A percentile compares a stretch with the other conserved stretches of the same genome.
phyloP scores from a whole-genome alignment of 192 early-diverging fungal species.

The Radiomyces spectabilis region DNA sequence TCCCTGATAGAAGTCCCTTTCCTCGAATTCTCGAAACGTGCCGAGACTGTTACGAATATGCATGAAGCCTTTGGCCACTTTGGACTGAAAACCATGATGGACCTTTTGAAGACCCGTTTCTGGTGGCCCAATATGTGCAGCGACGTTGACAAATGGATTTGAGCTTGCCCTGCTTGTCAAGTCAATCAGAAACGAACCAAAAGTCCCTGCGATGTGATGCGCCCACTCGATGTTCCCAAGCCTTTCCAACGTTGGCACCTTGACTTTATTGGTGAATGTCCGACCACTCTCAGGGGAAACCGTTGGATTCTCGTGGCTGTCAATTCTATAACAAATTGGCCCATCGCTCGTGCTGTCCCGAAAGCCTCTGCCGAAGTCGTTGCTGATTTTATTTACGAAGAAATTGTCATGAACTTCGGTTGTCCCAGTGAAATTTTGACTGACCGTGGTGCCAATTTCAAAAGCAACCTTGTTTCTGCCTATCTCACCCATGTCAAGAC shows the following conservation, averaged over 20 bases:
- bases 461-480: not conserved
- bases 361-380: constrained; percentile 7
- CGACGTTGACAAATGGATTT: not conserved
- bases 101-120: not conserved
- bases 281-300: too few species aligned
- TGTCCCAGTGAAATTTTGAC: too few species aligned
- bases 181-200: too few species aligned
- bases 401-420: too few species aligned
- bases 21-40: not conserved
- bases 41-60: not conserved
- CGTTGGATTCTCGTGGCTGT: constrained; percentile 14
- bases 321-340: constrained; percentile 25
- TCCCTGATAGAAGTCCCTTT: not conserved
- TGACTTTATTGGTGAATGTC: too few species aligned
- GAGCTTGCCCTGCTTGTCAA: not conserved
- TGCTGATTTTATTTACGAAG: too few species aligned
- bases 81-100: not conserved
- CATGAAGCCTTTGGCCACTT: not conserved
- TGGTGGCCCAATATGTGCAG: not conserved
- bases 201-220: not conserved
- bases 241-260: constrained; percentile 5
- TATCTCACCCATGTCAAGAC: constrained; percentile 17
- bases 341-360: too few species aligned
- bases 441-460: too few species aligned
- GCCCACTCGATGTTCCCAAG: not conserved